phyloP scores from a whole-genome alignment of 495 filamentous ascomycete genomes.

The Aspergillus ostianus region DNA sequence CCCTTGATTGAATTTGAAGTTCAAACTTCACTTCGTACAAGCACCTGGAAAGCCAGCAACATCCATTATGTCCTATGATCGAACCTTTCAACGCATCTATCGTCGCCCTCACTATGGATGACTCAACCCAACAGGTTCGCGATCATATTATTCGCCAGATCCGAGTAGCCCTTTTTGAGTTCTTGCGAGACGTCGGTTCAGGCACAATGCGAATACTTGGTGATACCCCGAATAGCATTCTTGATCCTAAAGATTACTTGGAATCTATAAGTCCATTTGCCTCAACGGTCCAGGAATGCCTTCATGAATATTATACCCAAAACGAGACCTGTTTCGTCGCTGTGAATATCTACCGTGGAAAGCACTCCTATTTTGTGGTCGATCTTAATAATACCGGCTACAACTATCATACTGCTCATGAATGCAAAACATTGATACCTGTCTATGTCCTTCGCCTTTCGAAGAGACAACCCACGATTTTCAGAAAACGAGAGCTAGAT shows the following conservation, averaged over 20 bases:
- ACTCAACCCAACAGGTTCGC: background rate
- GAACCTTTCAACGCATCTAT: background rate
- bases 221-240: slow-evolving; percentile 2
- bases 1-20: background rate
- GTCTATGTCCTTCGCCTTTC: slow-evolving; percentile 3
- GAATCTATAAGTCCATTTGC: background rate
- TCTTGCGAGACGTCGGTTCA: background rate
- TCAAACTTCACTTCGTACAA: background rate
- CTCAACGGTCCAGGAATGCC: background rate
- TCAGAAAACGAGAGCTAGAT: slow-evolving; percentile 3
- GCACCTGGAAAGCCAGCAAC: background rate
- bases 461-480: slow-evolving; percentile 10
- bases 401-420: background rate
- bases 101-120: background rate
- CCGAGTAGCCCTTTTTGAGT: background rate
- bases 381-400: slow-evolving; percentile 1
- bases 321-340: background rate
- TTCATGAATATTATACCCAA: background rate
- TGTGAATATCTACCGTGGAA: background rate
- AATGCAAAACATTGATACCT: background rate
- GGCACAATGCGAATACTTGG: background rate
- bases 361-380: slow-evolving; percentile 1
- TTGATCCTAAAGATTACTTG: background rate
- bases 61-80: background rate
- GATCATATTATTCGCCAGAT: background rate